A percentile compares a stretch with the other conserved stretches of the same genome.
Evolutionary conservation across 371 early-diverging fungal species (phyloP).

Genomic region (Mortierella sp.): DNA sequence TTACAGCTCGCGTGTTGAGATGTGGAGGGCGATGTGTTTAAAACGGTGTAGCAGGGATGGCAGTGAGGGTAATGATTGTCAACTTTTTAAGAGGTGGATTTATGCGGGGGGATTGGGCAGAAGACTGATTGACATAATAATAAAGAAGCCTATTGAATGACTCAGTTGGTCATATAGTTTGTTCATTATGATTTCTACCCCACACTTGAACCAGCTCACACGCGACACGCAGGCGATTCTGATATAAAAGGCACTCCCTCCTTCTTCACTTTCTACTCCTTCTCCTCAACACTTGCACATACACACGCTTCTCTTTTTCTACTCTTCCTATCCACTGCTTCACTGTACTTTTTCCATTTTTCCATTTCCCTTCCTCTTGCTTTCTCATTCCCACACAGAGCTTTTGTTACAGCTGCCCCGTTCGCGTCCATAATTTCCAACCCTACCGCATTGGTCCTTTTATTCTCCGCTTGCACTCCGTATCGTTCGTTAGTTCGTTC

Average conservation of each 20-base stretch:
- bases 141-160: not conserved
- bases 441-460: not conserved
- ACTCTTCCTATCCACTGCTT: too few species aligned
- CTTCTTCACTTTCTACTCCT: not conserved
- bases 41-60: too few species aligned
- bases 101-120: too few species aligned
- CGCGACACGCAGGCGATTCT: not conserved
- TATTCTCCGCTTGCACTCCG: too few species aligned
- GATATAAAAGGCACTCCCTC: not conserved
- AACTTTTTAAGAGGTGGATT: not conserved
- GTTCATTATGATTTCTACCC: not conserved
- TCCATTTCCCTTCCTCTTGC: too few species aligned
- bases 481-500: not conserved
- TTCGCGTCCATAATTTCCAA: too few species aligned
- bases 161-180: not conserved
- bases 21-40: not conserved
- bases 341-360: too few species aligned
- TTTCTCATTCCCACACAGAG: too few species aligned
- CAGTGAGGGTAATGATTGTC: not conserved
- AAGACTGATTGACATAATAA: too few species aligned
- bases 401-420: too few species aligned
- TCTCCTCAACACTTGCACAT: not conserved
- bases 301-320: too few species aligned
- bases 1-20: not conserved
- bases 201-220: conserved; percentile 1